Evolutionary conservation across 352 stramenopile genomes (phyloP).

Genomic region (Salisapilia sapeloensis): DNA sequence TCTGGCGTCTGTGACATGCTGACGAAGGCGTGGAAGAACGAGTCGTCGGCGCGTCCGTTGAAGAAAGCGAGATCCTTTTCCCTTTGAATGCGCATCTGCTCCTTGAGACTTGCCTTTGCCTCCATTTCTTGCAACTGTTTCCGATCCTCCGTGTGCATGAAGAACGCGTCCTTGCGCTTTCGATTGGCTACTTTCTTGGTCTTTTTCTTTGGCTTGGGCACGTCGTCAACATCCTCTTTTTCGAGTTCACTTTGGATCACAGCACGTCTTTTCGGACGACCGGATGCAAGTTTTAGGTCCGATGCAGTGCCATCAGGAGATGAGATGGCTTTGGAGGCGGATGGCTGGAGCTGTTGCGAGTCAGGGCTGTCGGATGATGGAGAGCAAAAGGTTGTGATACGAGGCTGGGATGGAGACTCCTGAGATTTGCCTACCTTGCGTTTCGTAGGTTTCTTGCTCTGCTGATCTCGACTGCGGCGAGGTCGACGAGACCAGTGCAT

Average conservation of each 20-base stretch:
- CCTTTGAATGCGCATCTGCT: constrained; percentile 38
- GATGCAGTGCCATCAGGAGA: too few relatives aligned
- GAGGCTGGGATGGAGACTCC: constrained; percentile 15
- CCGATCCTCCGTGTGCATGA: constrained; percentile 40
- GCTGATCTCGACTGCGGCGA: constrained; percentile 16
- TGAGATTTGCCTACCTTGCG: constrained; percentile 11
- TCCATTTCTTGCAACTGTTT: constrained; percentile 61
- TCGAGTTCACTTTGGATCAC: neutral
- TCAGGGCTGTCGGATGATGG: too few relatives aligned
- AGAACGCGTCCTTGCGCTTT: constrained; percentile 28
- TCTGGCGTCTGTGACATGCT: constrained; percentile 8
- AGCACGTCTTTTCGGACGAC: neutral
- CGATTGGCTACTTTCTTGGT: constrained; percentile 3
- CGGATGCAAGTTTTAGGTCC: too few relatives aligned
- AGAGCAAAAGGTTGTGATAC: constrained; percentile 55
- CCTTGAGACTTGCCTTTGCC: constrained; percentile 32
- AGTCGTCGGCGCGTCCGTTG: constrained; percentile 21
- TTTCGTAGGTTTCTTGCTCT: constrained; percentile 5
- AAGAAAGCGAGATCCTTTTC: constrained; percentile 64
- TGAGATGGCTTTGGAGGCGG: too few relatives aligned
- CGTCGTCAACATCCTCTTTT: neutral
- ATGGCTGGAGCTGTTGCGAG: too few relatives aligned
- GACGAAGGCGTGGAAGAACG: constrained; percentile 37
- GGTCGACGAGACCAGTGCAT: constrained; percentile 46
- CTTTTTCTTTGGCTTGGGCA: constrained; percentile 1